A percentile compares a stretch with the other conserved stretches of the same genome.
Evolutionary conservation across 2,329 filamentous ascomycete species (phyloP).

Genomic region (Fusarium sp.): DNA sequence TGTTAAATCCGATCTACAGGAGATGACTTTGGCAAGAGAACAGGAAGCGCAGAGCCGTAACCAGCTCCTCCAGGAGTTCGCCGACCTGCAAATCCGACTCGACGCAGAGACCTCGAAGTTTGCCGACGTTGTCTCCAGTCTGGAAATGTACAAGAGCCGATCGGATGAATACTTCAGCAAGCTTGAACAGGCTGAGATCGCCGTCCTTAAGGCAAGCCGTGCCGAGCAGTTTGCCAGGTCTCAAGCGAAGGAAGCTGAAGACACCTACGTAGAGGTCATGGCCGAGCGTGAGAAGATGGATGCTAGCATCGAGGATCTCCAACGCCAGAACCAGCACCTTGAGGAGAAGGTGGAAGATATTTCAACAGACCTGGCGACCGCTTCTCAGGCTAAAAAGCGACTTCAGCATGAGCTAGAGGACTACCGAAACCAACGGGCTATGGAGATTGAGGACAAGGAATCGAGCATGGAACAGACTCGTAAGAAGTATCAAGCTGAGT

Average conservation of each 20-base stretch:
- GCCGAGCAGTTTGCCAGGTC: conserved; percentile 95
- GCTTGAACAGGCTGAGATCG: conserved; percentile 95
- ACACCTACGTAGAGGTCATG: conserved; percentile 90
- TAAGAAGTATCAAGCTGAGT: conserved; percentile 96
- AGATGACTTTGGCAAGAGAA: conserved; percentile 81
- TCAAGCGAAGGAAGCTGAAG: conserved; percentile 90
- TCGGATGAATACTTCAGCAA: conserved; percentile 98
- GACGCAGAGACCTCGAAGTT: conserved; percentile 90
- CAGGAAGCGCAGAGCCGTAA: conserved; percentile 89
- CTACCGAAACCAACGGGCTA: conserved; percentile 93
- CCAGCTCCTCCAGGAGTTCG: conserved; percentile 91
- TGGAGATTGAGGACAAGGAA: conserved; percentile 97
- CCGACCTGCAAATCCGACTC: conserved; percentile 91
- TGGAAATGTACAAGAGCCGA: conserved; percentile 89
- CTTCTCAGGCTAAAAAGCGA: conserved; percentile 89
- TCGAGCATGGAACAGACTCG: conserved; percentile 95
- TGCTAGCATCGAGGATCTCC: conserved; percentile 85
- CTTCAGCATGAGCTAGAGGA: conserved; percentile 98
- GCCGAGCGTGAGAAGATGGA: conserved; percentile 94
- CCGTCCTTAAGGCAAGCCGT: conserved; percentile 89
- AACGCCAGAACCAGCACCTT: conserved; percentile 87
- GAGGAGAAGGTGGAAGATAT: conserved; percentile 94
- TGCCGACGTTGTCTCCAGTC: conserved; percentile 83
- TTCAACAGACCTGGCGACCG: conserved; percentile 87
- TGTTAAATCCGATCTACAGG: conserved; percentile 83